Evolutionary conservation across 805 yeast genomes (phyloP).

Genomic region (Candida andamanensis): DNA sequence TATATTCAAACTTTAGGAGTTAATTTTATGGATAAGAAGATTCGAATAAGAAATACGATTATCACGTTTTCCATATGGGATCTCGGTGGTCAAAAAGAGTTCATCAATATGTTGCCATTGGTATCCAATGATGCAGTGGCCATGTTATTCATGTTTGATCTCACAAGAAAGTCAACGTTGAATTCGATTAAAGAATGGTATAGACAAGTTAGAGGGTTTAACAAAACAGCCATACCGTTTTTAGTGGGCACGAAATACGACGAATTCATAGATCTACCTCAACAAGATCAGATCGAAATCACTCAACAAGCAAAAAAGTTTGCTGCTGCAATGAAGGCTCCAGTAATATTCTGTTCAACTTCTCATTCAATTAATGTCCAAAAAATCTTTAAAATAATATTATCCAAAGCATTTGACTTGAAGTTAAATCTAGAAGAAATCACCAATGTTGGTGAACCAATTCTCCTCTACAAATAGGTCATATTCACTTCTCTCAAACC

Average conservation of each 20-base stretch:
- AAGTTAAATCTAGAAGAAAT: conserved; percentile 81
- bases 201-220: conserved; percentile 82
- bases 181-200: conserved; percentile 94
- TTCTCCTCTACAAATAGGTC: conserved; percentile 56
- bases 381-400: conserved; percentile 84
- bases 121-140: conserved; percentile 93
- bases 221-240: conserved; percentile 85
- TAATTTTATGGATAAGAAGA: conserved; percentile 87
- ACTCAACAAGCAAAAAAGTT: conserved; percentile 78
- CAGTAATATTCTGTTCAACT: conserved; percentile 83
- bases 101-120: conserved; percentile 90
- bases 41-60: conserved; percentile 77
- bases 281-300: conserved; percentile 76
- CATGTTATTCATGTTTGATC: conserved; percentile 79
- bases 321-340: conserved; percentile 86
- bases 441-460: conserved; percentile 84
- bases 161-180: conserved; percentile 79
- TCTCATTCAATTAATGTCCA: conserved; percentile 89
- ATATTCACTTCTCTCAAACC: too few relatives aligned
- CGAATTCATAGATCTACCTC: conserved; percentile 70
- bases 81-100: conserved; percentile 92
- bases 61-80: conserved; percentile 94
- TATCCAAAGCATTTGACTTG: conserved; percentile 86
- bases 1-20: conserved; percentile 94
- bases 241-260: conserved; percentile 94